These are phyloP conservation scores for Neoboletus magnificus DNA, from an alignment of 768 basidiomycete genomes.

Conservation along the genomic window DNA sequence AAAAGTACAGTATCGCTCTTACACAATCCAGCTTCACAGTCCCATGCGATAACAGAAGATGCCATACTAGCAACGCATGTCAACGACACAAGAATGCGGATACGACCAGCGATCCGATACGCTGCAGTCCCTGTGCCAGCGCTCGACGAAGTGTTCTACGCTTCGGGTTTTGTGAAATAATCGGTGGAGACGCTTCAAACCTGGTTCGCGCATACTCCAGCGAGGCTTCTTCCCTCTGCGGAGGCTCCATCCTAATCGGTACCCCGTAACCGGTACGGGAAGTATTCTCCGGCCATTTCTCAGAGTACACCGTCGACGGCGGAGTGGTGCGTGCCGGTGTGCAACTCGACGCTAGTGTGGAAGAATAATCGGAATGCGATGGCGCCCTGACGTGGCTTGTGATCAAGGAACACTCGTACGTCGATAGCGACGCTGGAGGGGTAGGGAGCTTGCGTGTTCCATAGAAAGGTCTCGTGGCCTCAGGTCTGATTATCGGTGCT, in stretches of 20 bases:
- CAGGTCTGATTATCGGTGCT: constrained; percentile 13
- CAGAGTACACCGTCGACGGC: constrained; percentile 29
- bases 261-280: constrained; percentile 23
- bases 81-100: constrained; percentile 31
- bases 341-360: constrained; percentile 25
- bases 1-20: constrained; percentile 21
- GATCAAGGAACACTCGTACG: constrained; percentile 20
- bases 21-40: constrained; percentile 26
- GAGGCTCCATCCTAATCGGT: constrained; percentile 23
- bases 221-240: constrained; percentile 20
- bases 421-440: constrained; percentile 26
- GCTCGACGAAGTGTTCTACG: constrained; percentile 23
- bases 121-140: constrained; percentile 23
- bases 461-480: constrained; percentile 18
- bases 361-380: constrained; percentile 23
- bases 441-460: constrained; percentile 32
- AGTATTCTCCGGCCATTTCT: constrained; percentile 28
- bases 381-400: constrained; percentile 15
- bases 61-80: constrained; percentile 11
- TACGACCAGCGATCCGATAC: constrained; percentile 29
- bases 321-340: constrained; percentile 30
- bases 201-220: constrained; percentile 21
- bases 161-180: constrained; percentile 24
- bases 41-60: constrained; percentile 16
- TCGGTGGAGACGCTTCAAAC: constrained; percentile 17